Evolutionary conservation across 768 basidiomycete species (phyloP), one percentile per base, ranked within the genome.

Genomic region (Serendipita vermifera): DNA sequence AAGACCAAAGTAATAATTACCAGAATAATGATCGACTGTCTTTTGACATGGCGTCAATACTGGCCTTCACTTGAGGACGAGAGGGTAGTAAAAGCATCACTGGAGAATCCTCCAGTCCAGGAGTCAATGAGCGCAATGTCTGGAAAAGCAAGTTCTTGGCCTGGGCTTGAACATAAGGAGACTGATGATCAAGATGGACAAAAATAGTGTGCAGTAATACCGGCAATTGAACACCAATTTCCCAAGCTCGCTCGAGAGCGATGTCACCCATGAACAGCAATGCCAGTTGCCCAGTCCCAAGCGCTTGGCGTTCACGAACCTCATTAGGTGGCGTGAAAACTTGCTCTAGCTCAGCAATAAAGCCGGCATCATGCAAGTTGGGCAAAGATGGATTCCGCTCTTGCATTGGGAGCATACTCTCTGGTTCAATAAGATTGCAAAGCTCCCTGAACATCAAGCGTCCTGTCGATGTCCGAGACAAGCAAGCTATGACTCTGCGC

Each of bases 231-330:
- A 75, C 71, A 54, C 79, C 75, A 61, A 83, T 70, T 57, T 85
- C 84, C 85, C 87, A 88, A 60, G 78, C 80, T 29, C 83, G 78
- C 60, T 85, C 82, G 27, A 89, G 68, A 0, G 85, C 79, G 32
- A 85, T 76, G 59, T 91, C 87, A 2, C 81, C 77, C 26, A 93
- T 69, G 64, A 92, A 91, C 6, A 94, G 73, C 70, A 91, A 79
- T 1, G 92, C 90, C 64, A 87, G 87, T 64, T 94, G 91, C 13
- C 87, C 88, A 0, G 87, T 80, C 14, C 87, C 86, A 51, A 94
- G 72, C 2, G 79, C 72, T 43, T 85, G 70, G 31, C 82, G 72
- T 9, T 86, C 83, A 59, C 83, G 78, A 57, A 81, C 81, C 1
- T 43, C 41, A 22, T 22, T 43, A 15, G 14, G 14, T 15, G 41